Base-by-base conservation (phyloP, 495 filamentous ascomycete genomes). In the Lentithecium fluviatile region DNA sequence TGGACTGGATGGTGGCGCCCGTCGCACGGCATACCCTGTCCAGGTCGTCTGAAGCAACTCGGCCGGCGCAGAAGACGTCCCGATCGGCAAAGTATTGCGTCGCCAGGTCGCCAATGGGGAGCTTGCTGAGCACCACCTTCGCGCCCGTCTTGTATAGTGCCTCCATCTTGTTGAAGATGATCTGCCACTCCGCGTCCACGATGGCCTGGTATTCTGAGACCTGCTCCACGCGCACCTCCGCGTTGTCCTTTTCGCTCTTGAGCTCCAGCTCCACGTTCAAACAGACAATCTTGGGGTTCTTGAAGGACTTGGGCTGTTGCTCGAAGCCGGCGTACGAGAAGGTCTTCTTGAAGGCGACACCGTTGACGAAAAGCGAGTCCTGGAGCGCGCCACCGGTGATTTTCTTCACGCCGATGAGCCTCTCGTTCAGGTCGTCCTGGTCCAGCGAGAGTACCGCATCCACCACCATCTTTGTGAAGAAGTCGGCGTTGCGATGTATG, bases 401-500 rank as follows among this genome's bases (percentile, higher is more conserved):
- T 77, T 96, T 96, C 80, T 98, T 98, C 72, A 97, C 83, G 67
- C 94, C 94, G 68, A 98, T 97, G 74, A 97, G 84, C 73, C 91
- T 97, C 72, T 97, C 94, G 78, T 97, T 96, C 32, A 98, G 83
- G 72, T 97, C 92, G 57, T 95, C 88, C 74, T 98, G 94, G 75
- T 98, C 94, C 62, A 98, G 83, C n/a, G 93, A 89, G 34, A 96
- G 81, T 51, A 98, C 94, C 40, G 94, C 94, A 75, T 98, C 90
- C 65, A 98, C 94, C 60, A 97, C 93, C 91, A 98, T 98, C 79
- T 96, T 91, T 34, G 94, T 97, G 75, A 98, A 98, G 76, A 98
- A 98, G 2, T 84, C 85, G 52, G 93, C 87, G 75, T 98, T 97
- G 68, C 91, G 85, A 80, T 98, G 95, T 76, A 98, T 97, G 61